phyloP scores from a whole-genome alignment of 2,329 filamentous ascomycete species.

The Ascochyta rabiei region DNA sequence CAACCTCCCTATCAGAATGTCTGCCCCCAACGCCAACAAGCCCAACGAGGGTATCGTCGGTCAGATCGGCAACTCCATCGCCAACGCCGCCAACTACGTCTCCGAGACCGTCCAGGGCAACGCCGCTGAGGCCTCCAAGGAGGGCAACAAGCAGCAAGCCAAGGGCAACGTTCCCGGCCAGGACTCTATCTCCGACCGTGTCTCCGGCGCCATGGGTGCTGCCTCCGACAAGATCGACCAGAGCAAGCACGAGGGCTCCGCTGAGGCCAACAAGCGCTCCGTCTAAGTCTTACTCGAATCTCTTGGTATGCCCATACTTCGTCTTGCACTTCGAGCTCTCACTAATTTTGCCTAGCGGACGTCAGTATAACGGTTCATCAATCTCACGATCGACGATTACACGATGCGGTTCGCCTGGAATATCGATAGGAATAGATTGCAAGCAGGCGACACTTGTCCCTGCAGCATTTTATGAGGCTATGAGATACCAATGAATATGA shows the following conservation, averaged over 20 bases:
- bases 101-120: constrained; percentile 67
- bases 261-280: constrained; percentile 57
- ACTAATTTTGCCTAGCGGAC: neutral
- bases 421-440: constrained; percentile 14
- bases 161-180: constrained; percentile 63
- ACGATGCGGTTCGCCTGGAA: constrained; percentile 15
- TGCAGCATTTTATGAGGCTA: constrained; percentile 27
- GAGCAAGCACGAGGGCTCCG: constrained; percentile 57
- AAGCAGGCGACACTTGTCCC: constrained; percentile 15
- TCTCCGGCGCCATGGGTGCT: constrained; percentile 59
- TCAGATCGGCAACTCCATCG: constrained; percentile 48
- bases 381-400: neutral
- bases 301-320: constrained; percentile 2
- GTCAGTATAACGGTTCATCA: constrained; percentile 11
- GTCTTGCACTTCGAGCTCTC: neutral
- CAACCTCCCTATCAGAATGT: constrained; percentile 44
- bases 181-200: constrained; percentile 54
- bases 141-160: constrained; percentile 67
- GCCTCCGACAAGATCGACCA: constrained; percentile 60
- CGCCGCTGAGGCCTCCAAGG: constrained; percentile 65
- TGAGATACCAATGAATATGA: constrained; percentile 38
- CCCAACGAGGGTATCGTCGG: constrained; percentile 54
- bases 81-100: constrained; percentile 72
- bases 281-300: constrained; percentile 26
- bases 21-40: constrained; percentile 52